These are phyloP conservation scores for Pistacia vera DNA, from an alignment of 345 rosid species.

Conservation along the genomic window DNA sequence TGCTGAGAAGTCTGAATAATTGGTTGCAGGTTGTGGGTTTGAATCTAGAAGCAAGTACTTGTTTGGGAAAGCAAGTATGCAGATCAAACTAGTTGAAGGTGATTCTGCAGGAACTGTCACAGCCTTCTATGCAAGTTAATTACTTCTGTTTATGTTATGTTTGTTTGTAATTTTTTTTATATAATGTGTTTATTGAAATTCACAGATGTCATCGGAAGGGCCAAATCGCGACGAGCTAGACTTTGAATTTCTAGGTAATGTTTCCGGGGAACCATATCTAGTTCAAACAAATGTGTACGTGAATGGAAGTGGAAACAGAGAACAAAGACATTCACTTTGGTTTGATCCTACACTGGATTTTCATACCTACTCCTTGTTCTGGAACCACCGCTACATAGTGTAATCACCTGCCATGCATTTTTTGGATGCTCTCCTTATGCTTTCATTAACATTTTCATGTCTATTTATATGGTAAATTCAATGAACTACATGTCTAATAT, in stretches of 20 bases:
- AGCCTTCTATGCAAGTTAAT: not conserved
- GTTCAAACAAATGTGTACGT: constrained; percentile 1
- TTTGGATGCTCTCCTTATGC: too few species aligned
- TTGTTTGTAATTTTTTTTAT: not conserved
- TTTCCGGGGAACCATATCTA: not conserved
- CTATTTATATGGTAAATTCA: not conserved
- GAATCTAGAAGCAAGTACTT: constrained; percentile 3
- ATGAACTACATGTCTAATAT: not conserved
- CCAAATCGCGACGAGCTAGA: not conserved
- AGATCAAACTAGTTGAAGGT: constrained; percentile 4
- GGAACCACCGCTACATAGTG: not conserved
- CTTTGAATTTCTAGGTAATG: constrained; percentile 4
- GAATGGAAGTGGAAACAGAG: constrained; percentile 1
- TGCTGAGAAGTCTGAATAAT: not conserved
- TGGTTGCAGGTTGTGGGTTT: constrained; percentile 4
- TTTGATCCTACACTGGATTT: constrained; percentile 2
- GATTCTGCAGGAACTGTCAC: constrained; percentile 9
- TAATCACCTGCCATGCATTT: not conserved
- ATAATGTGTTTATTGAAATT: not conserved
- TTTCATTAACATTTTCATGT: too few species aligned
- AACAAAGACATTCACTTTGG: constrained; percentile 8
- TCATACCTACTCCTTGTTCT: not conserved
- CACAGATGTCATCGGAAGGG: constrained; percentile 8
- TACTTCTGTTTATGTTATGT: not conserved
- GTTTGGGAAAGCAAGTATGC: constrained; percentile 3